Conservation (phyloP, 1,284 basidiomycete species). For the Coriolopsis trogii region DNA sequence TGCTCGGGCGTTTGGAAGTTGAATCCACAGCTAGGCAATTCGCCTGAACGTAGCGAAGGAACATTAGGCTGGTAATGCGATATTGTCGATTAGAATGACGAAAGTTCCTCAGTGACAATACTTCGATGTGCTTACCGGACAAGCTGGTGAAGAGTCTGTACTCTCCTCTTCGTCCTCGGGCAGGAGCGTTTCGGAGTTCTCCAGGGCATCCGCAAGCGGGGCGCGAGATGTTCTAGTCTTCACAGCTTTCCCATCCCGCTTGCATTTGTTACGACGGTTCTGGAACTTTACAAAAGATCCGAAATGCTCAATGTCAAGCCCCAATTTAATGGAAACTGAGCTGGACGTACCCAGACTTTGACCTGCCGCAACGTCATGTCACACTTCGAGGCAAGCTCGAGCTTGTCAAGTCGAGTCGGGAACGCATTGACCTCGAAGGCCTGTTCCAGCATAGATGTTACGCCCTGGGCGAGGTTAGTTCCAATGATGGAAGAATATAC, state of each 20-base stretch:
- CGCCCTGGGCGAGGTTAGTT: constrained; percentile 42
- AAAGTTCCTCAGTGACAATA: too few species aligned
- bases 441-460: constrained; percentile 47
- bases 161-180: too few species aligned
- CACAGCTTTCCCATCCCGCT: constrained; percentile 18
- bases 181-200: too few species aligned
- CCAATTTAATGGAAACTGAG: background rate
- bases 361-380: constrained; percentile 57
- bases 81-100: too few species aligned
- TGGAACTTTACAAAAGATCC: constrained; percentile 40
- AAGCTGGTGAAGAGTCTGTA: too few species aligned
- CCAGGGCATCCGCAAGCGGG: background rate
- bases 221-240: background rate
- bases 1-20: constrained; percentile 30
- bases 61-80: too few species aligned
- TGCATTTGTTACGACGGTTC: constrained; percentile 45
- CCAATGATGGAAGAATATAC: background rate
- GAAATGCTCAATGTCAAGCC: too few species aligned
- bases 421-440: constrained; percentile 56
- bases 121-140: too few species aligned
- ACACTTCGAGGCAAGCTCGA: constrained; percentile 43
- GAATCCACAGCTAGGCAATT: constrained; percentile 11
- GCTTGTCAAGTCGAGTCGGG: constrained; percentile 48
- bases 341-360: constrained; percentile 54
- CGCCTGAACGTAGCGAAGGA: background rate